Percentiles rank a stretch among this genome's conserved stretches.
Conservation (phyloP, 441 rosid species). For the Pelargonium citronellum region DNA sequence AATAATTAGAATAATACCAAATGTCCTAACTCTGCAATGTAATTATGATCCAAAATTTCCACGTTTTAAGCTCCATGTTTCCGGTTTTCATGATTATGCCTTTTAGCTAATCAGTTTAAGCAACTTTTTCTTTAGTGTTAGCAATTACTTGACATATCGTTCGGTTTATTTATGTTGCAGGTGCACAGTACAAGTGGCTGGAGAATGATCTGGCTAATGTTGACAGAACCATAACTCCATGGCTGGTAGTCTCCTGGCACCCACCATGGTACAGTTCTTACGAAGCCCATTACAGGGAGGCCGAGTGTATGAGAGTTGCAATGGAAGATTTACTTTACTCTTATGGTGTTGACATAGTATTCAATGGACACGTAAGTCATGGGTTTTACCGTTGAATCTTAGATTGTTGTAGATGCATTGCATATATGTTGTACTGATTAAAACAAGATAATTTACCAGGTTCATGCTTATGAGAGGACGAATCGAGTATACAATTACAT, state of each 20-base stretch:
- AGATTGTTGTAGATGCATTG: slow-evolving; percentile 7
- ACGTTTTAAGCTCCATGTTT: too few relatives aligned
- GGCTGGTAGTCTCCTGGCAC: slow-evolving; percentile 61
- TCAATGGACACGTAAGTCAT: slow-evolving; percentile 55
- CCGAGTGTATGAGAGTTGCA: slow-evolving; percentile 59
- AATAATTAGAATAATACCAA: too few relatives aligned
- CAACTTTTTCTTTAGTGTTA: background rate
- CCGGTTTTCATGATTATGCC: background rate
- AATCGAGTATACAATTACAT: slow-evolving; percentile 48
- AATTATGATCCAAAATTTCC: too few relatives aligned
- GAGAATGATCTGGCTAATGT: slow-evolving; percentile 45
- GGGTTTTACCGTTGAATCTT: background rate
- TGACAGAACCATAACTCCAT: slow-evolving; percentile 44
- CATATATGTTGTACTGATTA: slow-evolving; percentile 3
- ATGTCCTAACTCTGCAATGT: too few relatives aligned
- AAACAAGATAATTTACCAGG: slow-evolving; percentile 25
- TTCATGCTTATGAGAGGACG: slow-evolving; percentile 56
- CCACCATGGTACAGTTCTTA: slow-evolving; percentile 67
- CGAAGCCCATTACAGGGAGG: slow-evolving; percentile 56
- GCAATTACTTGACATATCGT: background rate
- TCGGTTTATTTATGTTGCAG: slow-evolving; percentile 24
- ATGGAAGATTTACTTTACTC: slow-evolving; percentile 56
- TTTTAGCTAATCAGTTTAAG: background rate
- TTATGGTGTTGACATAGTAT: slow-evolving; percentile 43
- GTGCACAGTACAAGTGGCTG: slow-evolving; percentile 50